Conservation (phyloP, 768 basidiomycete species). For the Mycena indigotica region DNA sequence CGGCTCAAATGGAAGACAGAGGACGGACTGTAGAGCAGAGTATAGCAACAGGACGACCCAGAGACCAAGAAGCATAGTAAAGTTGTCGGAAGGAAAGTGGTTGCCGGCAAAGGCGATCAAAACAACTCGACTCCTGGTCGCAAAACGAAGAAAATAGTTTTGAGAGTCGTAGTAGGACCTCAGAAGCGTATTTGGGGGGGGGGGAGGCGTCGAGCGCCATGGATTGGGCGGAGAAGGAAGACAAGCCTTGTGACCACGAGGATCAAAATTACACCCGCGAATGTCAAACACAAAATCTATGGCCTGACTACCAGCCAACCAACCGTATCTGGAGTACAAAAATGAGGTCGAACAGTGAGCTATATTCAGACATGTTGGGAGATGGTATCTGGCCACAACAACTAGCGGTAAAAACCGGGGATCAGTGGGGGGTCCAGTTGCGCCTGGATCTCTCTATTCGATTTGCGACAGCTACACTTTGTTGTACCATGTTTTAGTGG, state of each 20-base stretch:
- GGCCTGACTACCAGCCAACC: background rate
- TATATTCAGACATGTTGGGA: background rate
- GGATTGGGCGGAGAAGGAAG: conserved; percentile 1
- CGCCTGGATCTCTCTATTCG: background rate
- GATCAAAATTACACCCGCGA: background rate
- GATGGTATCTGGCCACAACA: background rate
- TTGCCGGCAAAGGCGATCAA: conserved; percentile 21
- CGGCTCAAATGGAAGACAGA: background rate
- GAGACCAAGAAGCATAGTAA: background rate
- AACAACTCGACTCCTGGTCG: conserved; percentile 48
- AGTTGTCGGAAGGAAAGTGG: background rate
- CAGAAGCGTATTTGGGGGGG: background rate
- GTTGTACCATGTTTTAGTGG: conserved; percentile 37
- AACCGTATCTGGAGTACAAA: background rate
- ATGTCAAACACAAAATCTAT: background rate
- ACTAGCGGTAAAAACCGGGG: background rate
- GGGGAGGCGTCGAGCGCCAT: conserved; percentile 3
- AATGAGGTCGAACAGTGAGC: background rate
- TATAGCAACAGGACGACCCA: background rate
- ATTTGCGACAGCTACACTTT: conserved; percentile 11
- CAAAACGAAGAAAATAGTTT: conserved; percentile 31
- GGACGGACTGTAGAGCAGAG: background rate
- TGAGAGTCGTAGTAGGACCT: background rate
- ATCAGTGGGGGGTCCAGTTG: background rate
- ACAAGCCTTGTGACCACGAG: background rate